Evolutionary conservation across 2,329 filamentous ascomycete genomes (phyloP).

Genomic region (Hymenoscyphus infarciens): DNA sequence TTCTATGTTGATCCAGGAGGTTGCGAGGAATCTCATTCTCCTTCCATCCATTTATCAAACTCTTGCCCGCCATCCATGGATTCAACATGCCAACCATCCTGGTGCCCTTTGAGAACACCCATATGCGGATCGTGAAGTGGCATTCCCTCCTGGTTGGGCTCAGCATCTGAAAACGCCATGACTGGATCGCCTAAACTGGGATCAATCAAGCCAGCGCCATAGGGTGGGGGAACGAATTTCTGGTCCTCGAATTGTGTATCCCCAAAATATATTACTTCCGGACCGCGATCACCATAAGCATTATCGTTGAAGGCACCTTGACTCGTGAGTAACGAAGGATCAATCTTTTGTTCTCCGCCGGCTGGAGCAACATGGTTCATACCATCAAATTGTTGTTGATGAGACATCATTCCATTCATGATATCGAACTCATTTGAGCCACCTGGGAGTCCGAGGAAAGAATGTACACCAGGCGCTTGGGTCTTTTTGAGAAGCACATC

Average conservation of each 20-base stretch:
- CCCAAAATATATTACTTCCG: constrained; percentile 27
- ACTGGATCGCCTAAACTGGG: constrained; percentile 19
- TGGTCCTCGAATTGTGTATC: constrained; percentile 23
- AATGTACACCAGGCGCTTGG: constrained; percentile 32
- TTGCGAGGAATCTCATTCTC: constrained; percentile 11
- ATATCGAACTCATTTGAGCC: constrained; percentile 32
- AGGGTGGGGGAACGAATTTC: constrained; percentile 21
- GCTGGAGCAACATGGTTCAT: constrained; percentile 7
- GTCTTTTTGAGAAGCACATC: constrained; percentile 44
- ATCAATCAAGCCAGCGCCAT: constrained; percentile 15
- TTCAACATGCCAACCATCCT: constrained; percentile 35
- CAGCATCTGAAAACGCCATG: constrained; percentile 27
- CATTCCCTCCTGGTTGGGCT: constrained; percentile 22
- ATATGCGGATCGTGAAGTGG: constrained; percentile 33
- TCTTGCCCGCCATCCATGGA: constrained; percentile 31
- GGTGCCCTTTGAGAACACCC: constrained; percentile 30
- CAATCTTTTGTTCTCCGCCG: constrained; percentile 26
- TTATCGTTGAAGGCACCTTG: constrained; percentile 21
- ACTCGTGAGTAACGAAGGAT: constrained; percentile 29
- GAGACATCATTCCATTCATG: constrained; percentile 21
- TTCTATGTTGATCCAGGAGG: no score
- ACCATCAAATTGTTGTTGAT: constrained; percentile 21
- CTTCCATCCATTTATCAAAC: constrained; percentile 36
- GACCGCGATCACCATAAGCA: constrained; percentile 16
- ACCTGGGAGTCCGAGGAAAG: constrained; percentile 38